phyloP scores from a whole-genome alignment of 2,329 filamentous ascomycete genomes.

The Venturia asperata region DNA sequence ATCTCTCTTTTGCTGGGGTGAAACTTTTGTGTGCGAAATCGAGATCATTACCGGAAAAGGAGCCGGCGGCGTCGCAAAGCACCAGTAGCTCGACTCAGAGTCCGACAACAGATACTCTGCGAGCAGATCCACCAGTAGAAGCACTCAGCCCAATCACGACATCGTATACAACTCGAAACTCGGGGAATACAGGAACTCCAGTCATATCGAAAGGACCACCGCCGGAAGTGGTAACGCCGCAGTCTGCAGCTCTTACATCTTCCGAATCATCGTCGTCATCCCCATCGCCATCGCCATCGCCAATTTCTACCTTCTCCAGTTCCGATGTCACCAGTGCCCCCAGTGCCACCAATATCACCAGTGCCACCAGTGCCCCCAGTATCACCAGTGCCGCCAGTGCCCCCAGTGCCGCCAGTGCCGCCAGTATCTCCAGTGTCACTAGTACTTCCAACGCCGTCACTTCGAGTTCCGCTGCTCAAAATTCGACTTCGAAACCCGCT shows the following conservation, averaged over 20 bases:
- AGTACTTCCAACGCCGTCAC: not conserved
- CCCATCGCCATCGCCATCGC: not conserved
- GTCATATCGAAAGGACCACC: not conserved
- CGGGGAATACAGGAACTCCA: not conserved
- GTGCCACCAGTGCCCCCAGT: too few relatives aligned
- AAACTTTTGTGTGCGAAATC: conserved; percentile 1
- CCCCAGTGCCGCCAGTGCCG: too few relatives aligned
- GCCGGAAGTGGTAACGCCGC: not conserved
- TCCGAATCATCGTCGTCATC: not conserved
- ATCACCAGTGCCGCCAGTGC: too few relatives aligned
- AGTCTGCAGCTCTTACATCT: not conserved
- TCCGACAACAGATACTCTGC: not conserved
- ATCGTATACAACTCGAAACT: not conserved
- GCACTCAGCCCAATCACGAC: not conserved
- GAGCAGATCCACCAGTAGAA: not conserved
- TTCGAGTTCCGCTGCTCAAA: not conserved
- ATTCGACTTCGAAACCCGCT: not conserved
- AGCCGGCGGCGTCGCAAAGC: not conserved
- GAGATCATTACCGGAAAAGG: not conserved
- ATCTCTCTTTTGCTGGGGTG: not conserved
- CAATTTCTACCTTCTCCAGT: not conserved
- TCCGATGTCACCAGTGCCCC: too few relatives aligned
- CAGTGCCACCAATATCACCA: too few relatives aligned
- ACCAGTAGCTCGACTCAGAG: not conserved
- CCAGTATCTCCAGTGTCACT: not conserved